Evolutionary conservation across 2,329 filamentous ascomycete genomes (phyloP).

Genomic region (Colletotrichum caudatum): DNA sequence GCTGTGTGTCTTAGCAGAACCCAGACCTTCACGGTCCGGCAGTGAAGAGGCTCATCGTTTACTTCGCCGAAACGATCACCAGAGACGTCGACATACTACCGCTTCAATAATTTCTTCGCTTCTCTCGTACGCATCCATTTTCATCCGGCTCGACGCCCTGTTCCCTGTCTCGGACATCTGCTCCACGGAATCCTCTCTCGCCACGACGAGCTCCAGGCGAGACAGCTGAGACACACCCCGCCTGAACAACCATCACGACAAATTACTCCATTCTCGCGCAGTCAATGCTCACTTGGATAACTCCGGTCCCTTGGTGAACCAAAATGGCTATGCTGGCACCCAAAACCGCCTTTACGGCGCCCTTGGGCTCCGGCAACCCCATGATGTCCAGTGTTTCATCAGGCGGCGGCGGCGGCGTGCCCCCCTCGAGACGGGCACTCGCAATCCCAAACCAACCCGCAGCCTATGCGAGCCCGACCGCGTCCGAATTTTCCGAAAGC

Average conservation of each 20-base stretch:
- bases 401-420: constrained; percentile 60
- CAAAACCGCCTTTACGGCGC: constrained; percentile 76
- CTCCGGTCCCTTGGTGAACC: not conserved
- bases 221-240: constrained; percentile 41
- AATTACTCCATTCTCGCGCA: not conserved
- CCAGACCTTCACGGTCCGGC: constrained; percentile 38
- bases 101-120: not conserved
- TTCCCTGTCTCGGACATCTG: constrained; percentile 33
- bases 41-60: constrained; percentile 22
- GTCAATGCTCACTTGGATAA: constrained; percentile 20
- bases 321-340: constrained; percentile 83
- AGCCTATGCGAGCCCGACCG: constrained; percentile 83
- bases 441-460: constrained; percentile 64
- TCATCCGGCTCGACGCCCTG: constrained; percentile 19
- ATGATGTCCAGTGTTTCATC: constrained; percentile 62
- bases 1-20: constrained; percentile 27
- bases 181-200: constrained; percentile 27
- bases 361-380: constrained; percentile 61
- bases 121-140: not conserved
- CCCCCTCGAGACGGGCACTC: constrained; percentile 65
- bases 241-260: constrained; percentile 19
- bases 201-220: constrained; percentile 41
- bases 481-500: constrained; percentile 90
- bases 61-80: not conserved
- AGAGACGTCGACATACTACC: constrained; percentile 18